phyloP scores from a whole-genome alignment of 1,139 yeast genomes.

The Saccharomyces hybrid region DNA sequence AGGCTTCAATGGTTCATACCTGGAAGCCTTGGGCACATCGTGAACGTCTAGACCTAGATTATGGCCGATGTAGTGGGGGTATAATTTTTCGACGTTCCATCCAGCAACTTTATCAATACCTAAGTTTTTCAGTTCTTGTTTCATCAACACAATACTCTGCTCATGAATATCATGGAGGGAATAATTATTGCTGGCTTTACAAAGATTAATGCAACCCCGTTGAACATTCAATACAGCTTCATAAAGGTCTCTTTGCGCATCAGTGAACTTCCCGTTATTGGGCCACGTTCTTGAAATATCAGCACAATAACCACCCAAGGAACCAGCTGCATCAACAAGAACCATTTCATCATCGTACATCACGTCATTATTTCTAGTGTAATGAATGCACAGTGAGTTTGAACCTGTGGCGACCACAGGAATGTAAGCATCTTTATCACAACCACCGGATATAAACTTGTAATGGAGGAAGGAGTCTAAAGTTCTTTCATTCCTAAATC shows the following conservation, averaged over 20 bases:
- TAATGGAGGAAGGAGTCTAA: constrained; percentile 78
- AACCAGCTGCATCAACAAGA: constrained; percentile 92
- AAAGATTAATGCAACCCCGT: constrained; percentile 63
- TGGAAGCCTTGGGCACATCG: constrained; percentile 61
- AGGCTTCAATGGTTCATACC: constrained; percentile 41
- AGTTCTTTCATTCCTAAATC: constrained; percentile 64
- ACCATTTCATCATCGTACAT: constrained; percentile 73
- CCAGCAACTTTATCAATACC: constrained; percentile 46
- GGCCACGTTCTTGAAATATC: constrained; percentile 99
- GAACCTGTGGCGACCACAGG: constrained; percentile 95
- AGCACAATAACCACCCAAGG: constrained; percentile 87
- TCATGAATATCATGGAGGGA: constrained; percentile 75
- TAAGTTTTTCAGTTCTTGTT: constrained; percentile 57
- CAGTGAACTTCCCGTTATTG: constrained; percentile 58
- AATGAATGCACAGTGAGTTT: constrained; percentile 82
- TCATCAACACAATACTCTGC: constrained; percentile 51
- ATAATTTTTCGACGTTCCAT: constrained; percentile 52
- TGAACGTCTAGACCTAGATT: constrained; percentile 91
- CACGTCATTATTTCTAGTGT: constrained; percentile 79
- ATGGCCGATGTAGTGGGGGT: constrained; percentile 95
- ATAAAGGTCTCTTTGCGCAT: constrained; percentile 77
- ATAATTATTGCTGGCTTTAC: constrained; percentile 40
- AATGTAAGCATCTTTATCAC: constrained; percentile 81
- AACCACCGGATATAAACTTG: constrained; percentile 76
- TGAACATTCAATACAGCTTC: constrained; percentile 82